Base-by-base conservation (phyloP, 2,329 filamentous ascomycete genomes). In the Exophiala mesophila region DNA sequence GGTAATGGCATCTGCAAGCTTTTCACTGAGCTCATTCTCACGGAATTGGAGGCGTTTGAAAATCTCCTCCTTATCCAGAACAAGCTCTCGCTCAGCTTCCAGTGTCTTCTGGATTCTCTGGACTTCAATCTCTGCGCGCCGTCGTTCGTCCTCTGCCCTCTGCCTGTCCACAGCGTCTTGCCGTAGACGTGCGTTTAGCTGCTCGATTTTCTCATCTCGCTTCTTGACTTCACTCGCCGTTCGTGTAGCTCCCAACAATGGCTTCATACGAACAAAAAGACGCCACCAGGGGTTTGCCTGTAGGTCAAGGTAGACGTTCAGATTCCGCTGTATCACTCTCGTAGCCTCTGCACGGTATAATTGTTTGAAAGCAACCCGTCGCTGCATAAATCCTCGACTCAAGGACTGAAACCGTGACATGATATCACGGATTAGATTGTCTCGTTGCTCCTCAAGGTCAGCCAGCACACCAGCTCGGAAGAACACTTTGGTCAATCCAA, bases 271-370 rank as follows among this genome's bases (percentile, higher is more conserved):
- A 5, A 89, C 82, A 54, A 96, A 86, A 4, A 99, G 74, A 55
- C 87, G 83, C 94, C 94, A 99, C 94, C 94, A 99, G 2, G 92
- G 92, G 58, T 89, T 96, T 32, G 87, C 78, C 57, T 86, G 88
- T 16, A 99, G 78, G 45, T 94, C 80, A 4, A 94, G 77, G 57
- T 98, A 98, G 2, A 92, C 83, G 37, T 88, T 82, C 62, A 98
- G 92, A 62, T 98, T 98, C 30, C 82, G 79, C 61, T 97, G 90
- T 36, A 99, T 92, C 51, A 99, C 94, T 12, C 87, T 78, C 0
- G 90, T 94, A 1, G 92, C 92, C 61, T 99, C 92, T 0, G 90
- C 86, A 21, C 94, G 83, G 62, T 98, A 98, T 0, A 98, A 73
- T 17, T 88, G 81, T 64, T 99, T 99, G 71, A 89, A 86, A 7